Evolutionary conservation across 805 yeast genomes (phyloP), one percentile per base, ranked within the genome.

Genomic region (Candida cerambycidarum): DNA sequence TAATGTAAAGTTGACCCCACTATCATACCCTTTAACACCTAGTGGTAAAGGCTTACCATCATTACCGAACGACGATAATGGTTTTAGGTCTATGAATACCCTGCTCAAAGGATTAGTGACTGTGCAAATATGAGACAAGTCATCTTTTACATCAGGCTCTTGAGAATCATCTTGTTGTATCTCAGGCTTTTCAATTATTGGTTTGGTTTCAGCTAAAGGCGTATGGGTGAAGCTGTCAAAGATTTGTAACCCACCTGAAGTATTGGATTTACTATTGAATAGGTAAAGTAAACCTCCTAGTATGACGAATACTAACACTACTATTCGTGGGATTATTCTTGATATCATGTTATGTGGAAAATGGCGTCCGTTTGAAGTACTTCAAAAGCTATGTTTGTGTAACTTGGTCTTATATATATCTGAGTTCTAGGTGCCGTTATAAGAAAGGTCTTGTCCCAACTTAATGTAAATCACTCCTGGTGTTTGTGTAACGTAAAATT

Each of bases 11-110:
- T 89, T 89, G 37, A 66, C 69, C 19, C 81, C 81, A 53, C 77
- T 78, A 49, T 83, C 93, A 58, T 74, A 76, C 0, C 95, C 95
- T 46, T 74, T 75, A 3, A 90, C 80, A 30, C 71, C 62, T 88
- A 90, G 87, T 17, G 83, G 61, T 24, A 46, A n/a, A 7, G 71
- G 52, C 52, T 62, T 48, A 67, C 80, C 67, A 61, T 75, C 69
- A 63, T 81, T 49, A 47, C 75, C 48, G 57, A 67, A 44, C 56
- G 77, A 40, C 50, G 79, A 59, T 67, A 81, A 61, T 55, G 78
- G 55, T 53, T 78, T 41, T 67, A 81, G 59, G 67, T 74, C 60
- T 64, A 78, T 65, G 69, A 80, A 67, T 66, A 82, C 54, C 60
- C 73, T 58, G 73, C 67, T 54, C 12, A 54, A 38, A 0, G 74